A percentile compares a stretch with the other conserved stretches of the same genome.
Conservation (phyloP, 2,329 filamentous ascomycete species). For the Sclerotinia trifoliorum region DNA sequence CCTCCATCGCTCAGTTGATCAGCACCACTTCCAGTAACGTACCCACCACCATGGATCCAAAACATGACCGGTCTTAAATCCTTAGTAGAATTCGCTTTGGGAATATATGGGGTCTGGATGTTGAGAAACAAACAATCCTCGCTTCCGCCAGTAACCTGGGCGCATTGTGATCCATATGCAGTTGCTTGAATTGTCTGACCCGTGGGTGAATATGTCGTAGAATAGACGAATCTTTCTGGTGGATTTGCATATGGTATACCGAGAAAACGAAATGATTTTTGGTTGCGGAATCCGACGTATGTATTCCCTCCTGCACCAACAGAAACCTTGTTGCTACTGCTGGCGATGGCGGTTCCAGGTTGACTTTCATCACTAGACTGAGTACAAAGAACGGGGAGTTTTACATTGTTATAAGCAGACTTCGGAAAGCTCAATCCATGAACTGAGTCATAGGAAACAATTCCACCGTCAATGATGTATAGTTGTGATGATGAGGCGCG, state of each 20-base stretch:
- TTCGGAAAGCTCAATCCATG: slow-evolving; percentile 41
- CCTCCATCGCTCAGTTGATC: slow-evolving; percentile 35
- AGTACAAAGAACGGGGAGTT: slow-evolving; percentile 51
- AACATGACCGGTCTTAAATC: slow-evolving; percentile 40
- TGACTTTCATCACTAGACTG: slow-evolving; percentile 45
- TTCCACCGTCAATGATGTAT: slow-evolving; percentile 46
- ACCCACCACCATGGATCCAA: slow-evolving; percentile 42
- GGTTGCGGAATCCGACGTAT: slow-evolving; percentile 52
- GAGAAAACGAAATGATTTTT: slow-evolving; percentile 48
- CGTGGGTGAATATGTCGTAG: slow-evolving; percentile 46
- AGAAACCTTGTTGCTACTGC: slow-evolving; percentile 43
- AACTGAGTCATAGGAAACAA: slow-evolving; percentile 41
- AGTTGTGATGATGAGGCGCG: slow-evolving; percentile 41
- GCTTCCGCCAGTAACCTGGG: slow-evolving; percentile 39
- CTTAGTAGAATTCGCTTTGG: slow-evolving; percentile 28
- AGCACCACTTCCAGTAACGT: slow-evolving; percentile 30
- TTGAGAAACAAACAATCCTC: slow-evolving; percentile 38
- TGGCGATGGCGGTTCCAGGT: slow-evolving; percentile 39
- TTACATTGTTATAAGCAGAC: slow-evolving; percentile 34
- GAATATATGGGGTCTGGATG: slow-evolving; percentile 43
- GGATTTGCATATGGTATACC: slow-evolving; percentile 36
- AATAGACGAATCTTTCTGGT: slow-evolving; percentile 40
- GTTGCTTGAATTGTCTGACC: slow-evolving; percentile 49
- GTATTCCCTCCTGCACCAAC: slow-evolving; percentile 46
- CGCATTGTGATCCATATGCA: slow-evolving; percentile 41